Conservation (phyloP, 2,329 filamentous ascomycete genomes). For the Xylariaceae sp. region DNA sequence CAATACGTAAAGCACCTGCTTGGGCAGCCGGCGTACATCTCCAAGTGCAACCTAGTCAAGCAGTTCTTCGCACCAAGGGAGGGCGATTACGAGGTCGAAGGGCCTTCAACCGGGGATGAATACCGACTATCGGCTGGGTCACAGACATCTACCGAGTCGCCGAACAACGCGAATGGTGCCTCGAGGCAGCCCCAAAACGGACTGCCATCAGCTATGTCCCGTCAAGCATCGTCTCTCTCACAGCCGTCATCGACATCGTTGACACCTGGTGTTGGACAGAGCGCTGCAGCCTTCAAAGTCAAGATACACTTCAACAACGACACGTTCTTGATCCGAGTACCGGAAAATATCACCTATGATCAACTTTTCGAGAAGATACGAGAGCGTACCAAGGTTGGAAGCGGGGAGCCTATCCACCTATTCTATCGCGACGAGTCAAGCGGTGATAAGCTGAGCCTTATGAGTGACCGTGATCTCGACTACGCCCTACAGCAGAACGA, state of each 20-base stretch:
- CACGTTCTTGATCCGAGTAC: conserved; percentile 84
- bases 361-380: conserved; percentile 79
- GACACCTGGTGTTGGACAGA: conserved; percentile 43
- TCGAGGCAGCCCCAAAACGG: conserved; percentile 41
- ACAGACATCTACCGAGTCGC: conserved; percentile 60
- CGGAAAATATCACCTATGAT: conserved; percentile 69
- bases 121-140: conserved; percentile 70
- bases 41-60: conserved; percentile 75
- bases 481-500: conserved; percentile 76
- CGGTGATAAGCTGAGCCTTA: conserved; percentile 66
- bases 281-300: conserved; percentile 68
- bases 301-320: conserved; percentile 94
- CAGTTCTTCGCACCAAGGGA: conserved; percentile 86
- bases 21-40: conserved; percentile 76
- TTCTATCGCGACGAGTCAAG: conserved; percentile 82
- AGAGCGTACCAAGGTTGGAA: conserved; percentile 71
- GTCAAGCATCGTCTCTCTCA: conserved; percentile 44
- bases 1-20: conserved; percentile 93
- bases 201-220: conserved; percentile 36
- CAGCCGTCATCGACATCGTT: conserved; percentile 54
- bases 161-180: conserved; percentile 40
- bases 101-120: conserved; percentile 58
- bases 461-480: conserved; percentile 76
- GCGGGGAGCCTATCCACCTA: conserved; percentile 66
- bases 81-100: conserved; percentile 87